Evolutionary conservation across 495 filamentous ascomycete species (phyloP).

Genomic region (Penicillium roqueforti): DNA sequence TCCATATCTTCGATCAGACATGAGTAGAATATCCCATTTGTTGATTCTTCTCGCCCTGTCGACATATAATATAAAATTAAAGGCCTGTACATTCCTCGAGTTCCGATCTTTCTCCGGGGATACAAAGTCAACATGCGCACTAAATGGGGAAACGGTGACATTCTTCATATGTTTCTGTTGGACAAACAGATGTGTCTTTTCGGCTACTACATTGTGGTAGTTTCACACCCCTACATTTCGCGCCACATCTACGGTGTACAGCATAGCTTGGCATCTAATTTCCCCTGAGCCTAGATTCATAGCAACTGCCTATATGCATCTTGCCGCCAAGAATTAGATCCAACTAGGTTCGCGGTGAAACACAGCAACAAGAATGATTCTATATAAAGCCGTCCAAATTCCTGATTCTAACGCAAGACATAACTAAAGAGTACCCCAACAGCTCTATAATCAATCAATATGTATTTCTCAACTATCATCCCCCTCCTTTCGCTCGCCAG

Average conservation of each 20-base stretch:
- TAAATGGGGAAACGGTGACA: slow-evolving; percentile 2
- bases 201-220: slow-evolving; percentile 8
- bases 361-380: background rate
- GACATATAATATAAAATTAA: background rate
- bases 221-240: slow-evolving; percentile 12
- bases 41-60: background rate
- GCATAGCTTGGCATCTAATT: background rate
- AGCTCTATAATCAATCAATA: slow-evolving; percentile 4
- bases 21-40: background rate
- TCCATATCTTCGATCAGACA: background rate
- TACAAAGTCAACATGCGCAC: background rate
- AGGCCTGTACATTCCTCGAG: slow-evolving; percentile 4
- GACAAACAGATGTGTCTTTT: background rate
- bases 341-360: background rate
- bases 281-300: background rate
- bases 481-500: slow-evolving; percentile 5
- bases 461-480: slow-evolving; percentile 8
- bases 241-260: background rate
- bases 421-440: background rate
- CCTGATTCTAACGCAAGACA: background rate
- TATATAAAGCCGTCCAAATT: background rate
- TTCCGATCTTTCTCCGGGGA: too few species aligned
- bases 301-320: background rate
- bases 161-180: background rate
- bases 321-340: background rate